Conservation (phyloP, 1,139 yeast genomes). For the Yamadazyma membranifaciens region DNA sequence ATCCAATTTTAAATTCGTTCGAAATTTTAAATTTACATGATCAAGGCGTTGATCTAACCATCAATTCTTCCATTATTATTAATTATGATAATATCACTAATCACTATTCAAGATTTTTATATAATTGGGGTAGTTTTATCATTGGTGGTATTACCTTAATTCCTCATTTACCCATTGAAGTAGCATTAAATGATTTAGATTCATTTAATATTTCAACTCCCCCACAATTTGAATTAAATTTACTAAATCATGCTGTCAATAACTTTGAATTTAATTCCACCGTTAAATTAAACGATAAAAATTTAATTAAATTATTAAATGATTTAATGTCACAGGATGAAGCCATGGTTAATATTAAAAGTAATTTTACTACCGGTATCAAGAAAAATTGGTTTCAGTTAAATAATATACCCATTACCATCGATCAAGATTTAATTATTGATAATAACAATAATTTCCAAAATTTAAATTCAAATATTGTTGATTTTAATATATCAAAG, state of each 20-base stretch:
- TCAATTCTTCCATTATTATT: constrained; percentile 23
- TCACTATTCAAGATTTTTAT: constrained; percentile 18
- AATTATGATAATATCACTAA: constrained; percentile 26
- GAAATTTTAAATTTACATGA: constrained; percentile 21
- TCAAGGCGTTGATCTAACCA: constrained; percentile 24
- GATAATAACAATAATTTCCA: constrained; percentile 7
- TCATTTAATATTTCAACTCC: constrained; percentile 15
- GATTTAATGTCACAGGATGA: constrained; percentile 14
- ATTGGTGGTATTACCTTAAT: constrained; percentile 10
- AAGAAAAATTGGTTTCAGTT: constrained; percentile 9
- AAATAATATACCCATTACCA: constrained; percentile 8
- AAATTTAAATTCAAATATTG: constrained; percentile 1
- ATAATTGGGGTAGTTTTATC: constrained; percentile 15
- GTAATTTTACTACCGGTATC: constrained; percentile 12
- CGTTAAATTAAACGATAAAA: constrained; percentile 13
- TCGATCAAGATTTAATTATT: constrained; percentile 16
- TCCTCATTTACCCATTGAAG: constrained; percentile 13
- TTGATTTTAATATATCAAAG: background rate
- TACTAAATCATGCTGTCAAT: constrained; percentile 11
- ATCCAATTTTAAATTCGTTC: constrained; percentile 19
- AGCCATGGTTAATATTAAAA: constrained; percentile 11
- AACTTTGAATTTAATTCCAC: constrained; percentile 13
- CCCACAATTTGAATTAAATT: constrained; percentile 8
- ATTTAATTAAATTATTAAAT: constrained; percentile 14
- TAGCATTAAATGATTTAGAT: constrained; percentile 13